phyloP scores from a whole-genome alignment of 305 asterid species.

The Fraxinus sp. region DNA sequence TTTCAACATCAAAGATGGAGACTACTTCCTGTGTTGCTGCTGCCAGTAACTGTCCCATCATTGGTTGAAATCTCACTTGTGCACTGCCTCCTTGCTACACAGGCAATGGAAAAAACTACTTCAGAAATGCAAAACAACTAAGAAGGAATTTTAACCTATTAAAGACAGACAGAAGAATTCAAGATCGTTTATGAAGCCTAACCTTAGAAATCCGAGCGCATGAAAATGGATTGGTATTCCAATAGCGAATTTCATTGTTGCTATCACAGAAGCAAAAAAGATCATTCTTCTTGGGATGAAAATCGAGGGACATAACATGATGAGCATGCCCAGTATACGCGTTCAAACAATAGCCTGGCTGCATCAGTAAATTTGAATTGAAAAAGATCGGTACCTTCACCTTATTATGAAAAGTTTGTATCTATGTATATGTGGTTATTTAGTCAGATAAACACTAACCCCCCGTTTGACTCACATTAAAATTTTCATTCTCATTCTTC shows the following conservation, averaged over 20 bases:
- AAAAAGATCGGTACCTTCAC: too few relatives aligned
- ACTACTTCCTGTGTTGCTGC: constrained; percentile 90
- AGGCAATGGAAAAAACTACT: constrained; percentile 18
- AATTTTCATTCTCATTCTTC: too few relatives aligned
- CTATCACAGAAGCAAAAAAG: constrained; percentile 88
- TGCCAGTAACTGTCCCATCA: constrained; percentile 72
- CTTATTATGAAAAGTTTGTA: too few relatives aligned
- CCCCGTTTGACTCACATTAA: too few relatives aligned
- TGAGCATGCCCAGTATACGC: constrained; percentile 75
- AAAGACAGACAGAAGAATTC: background rate
- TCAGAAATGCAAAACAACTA: constrained; percentile 11
- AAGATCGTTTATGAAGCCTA: constrained; percentile 14
- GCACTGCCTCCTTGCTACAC: constrained; percentile 89
- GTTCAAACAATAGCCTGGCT: constrained; percentile 88
- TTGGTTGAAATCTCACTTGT: constrained; percentile 93
- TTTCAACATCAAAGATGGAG: constrained; percentile 86
- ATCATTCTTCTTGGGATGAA: constrained; percentile 93
- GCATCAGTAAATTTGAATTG: constrained; percentile 37
- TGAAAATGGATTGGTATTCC: constrained; percentile 67
- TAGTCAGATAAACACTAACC: background rate
- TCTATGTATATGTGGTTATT: too few relatives aligned
- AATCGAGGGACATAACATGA: constrained; percentile 86
- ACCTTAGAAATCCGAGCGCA: constrained; percentile 88
- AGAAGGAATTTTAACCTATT: background rate
- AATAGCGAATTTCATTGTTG: constrained; percentile 77